Evolutionary conservation across 1,284 basidiomycete species (phyloP).

Genomic region (Heliocybe sulcata): DNA sequence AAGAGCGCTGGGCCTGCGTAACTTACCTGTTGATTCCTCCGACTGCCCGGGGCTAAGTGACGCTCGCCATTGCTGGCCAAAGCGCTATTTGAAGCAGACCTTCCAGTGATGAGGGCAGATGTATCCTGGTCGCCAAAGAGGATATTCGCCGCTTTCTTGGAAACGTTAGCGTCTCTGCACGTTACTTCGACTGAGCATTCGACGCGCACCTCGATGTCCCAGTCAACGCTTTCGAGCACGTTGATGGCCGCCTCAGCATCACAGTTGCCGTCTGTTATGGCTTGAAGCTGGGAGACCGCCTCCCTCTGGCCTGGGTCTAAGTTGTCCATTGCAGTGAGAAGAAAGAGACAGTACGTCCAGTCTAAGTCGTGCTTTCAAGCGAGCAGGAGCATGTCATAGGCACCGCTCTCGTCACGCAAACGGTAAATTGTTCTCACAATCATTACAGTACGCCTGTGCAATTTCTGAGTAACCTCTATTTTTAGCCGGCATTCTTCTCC

Average conservation of each 20-base stretch:
- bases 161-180: conserved; percentile 3
- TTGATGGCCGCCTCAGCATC: conserved; percentile 52
- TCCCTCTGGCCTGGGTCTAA: neutral
- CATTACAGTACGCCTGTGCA: neutral
- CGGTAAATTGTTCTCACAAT: neutral
- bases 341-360: neutral
- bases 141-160: conserved; percentile 51
- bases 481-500: neutral
- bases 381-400: neutral
- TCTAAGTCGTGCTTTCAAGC: neutral
- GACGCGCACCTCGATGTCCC: conserved; percentile 58
- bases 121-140: conserved; percentile 39
- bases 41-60: neutral
- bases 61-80: neutral
- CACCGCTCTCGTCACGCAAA: conserved; percentile 26
- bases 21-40: no score
- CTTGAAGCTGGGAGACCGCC: conserved; percentile 45
- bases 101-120: neutral
- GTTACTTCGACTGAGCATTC: neutral
- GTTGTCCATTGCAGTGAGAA: neutral
- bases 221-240: conserved; percentile 53
- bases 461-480: neutral
- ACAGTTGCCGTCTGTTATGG: conserved; percentile 41
- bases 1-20: no score
- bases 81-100: neutral